Base-by-base conservation (phyloP, 2,329 filamentous ascomycete species). In the Coniella lustricola region DNA sequence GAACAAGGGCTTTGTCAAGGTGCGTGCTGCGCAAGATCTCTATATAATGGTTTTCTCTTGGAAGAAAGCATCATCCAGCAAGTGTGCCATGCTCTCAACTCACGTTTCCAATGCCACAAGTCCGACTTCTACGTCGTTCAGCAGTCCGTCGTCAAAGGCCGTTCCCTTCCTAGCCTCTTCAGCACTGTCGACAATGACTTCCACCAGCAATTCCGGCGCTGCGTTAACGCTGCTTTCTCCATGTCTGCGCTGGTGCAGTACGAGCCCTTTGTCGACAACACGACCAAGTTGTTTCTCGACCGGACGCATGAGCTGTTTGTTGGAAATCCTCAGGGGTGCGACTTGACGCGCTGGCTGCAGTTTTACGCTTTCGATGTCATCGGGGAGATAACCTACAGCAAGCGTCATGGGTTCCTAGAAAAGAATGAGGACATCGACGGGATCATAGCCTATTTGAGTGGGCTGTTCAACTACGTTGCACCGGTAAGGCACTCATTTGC, bases 361-460 rank as follows among this genome's bases (percentile, higher is more conserved):
- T 90, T 82, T 61, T 90, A 87, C 56, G 87, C 87, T 0, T 90
- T 90, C 58, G 87, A 90, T 60, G 85, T 90, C 13, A 89, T 89
- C 53, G 85, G 85, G 5, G 82, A 87, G 53, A 77, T 90, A 58
- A 89, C 85, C 0, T 90, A 87, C 66, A 82, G 79, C 62, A 87
- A 87, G 62, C 74, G 84, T 0, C 76, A 89, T 50, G 87, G 87
- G 0, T 90, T 90, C 55, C 67, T 90, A 2, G 85, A 90, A 63
- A 75, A 77, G 60, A 83, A 87, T 44, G 74, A 82, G 59, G 87
- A 90, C 54, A 79, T 90, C 12, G 84, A 87, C 53, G 84, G 84
- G 0, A 89, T 90, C 44, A 76, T 90, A 4, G 68, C 64, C 0
- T 86, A 85, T 57, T 64, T 88, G 1, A 71, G 70, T 4, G 74